phyloP scores from a whole-genome alignment of 1,284 basidiomycete genomes.

The Hemileia vastatrix region DNA sequence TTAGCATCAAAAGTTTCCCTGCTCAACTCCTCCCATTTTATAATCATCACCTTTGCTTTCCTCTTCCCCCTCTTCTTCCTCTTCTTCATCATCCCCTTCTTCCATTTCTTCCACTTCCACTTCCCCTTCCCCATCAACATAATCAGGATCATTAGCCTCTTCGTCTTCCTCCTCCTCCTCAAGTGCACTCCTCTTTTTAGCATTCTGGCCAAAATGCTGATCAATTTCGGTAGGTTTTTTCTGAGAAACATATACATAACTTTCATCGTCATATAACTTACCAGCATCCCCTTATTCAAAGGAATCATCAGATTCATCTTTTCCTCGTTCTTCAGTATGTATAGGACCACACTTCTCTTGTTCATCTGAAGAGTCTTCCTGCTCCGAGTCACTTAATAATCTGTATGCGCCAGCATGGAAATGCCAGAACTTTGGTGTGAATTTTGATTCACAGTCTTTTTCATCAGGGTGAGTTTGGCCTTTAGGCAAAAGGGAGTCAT shows the following conservation, averaged over 20 bases:
- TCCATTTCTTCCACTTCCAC: neutral
- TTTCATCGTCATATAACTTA: neutral
- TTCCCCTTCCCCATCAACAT: too few species aligned
- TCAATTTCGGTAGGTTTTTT: too few species aligned
- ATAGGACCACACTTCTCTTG: neutral
- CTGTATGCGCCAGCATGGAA: neutral
- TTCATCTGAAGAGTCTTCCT: neutral
- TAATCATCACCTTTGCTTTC: neutral
- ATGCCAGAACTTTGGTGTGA: conserved; percentile 11
- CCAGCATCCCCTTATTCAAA: conserved; percentile 1
- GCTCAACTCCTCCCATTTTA: too few species aligned
- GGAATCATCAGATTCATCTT: neutral
- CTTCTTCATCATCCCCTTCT: neutral
- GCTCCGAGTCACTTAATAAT: neutral
- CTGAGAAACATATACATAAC: too few species aligned
- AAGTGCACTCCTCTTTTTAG: too few species aligned
- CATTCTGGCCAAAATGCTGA: too few species aligned
- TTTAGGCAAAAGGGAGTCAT: conserved; percentile 2
- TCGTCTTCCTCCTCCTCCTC: neutral
- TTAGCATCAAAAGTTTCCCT: too few species aligned
- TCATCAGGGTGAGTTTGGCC: neutral
- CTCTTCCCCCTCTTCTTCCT: neutral
- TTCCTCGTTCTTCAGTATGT: too few species aligned
- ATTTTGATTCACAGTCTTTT: neutral
- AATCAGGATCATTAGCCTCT: neutral